Base-by-base conservation (phyloP, 1,139 yeast genomes). In the Geotrichum aggregatum region DNA sequence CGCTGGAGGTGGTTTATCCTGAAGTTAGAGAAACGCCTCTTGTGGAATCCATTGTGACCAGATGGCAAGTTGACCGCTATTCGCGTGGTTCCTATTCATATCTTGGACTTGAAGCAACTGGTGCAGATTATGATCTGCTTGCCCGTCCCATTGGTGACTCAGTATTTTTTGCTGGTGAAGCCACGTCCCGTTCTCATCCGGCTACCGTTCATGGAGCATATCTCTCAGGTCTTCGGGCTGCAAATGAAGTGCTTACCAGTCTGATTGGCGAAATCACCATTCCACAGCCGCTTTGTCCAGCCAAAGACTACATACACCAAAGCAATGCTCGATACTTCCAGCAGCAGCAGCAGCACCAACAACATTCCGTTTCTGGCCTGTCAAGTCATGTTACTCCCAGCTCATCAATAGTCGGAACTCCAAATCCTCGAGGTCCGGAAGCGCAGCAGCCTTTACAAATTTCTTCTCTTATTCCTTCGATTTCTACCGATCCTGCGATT, bases 141-240 rank as follows among this genome's bases (percentile, higher is more conserved):
- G 75, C 75, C 1, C 61, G 71, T 22, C 74, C 74, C 1, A 66
- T 71, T 19, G 66, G 63, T 34, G 63, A 69, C 33, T 60, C 67
- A 10, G 56, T 73, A 47, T 72, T 68, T 55, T 73, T 73, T 56
- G 77, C 76, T 0, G 77, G 77, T 34, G 77, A 73, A 51, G 76
- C 76, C 0, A 73, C 77, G 0, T 70, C 72, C 41, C 62, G 76
- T 7, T 59, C 67, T 11, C 67, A 69, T 49, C 76, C 77, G 0
- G 75, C 75, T 1, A 71, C 77, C 0, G 73, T 73, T 3, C 76
- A 73, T 52, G 77, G 77, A 0, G 76, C 77, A 0, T 73, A 71
- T 53, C 56, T 73, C 0, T 71, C 75, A 5, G 76, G 76, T 2
- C 58, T 73, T 28, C 60, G 76, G 14, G 75, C 72, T 1, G 76